Evolutionary conservation across 805 yeast genomes (phyloP).

Genomic region (Teunomyces lycoperdinae): DNA sequence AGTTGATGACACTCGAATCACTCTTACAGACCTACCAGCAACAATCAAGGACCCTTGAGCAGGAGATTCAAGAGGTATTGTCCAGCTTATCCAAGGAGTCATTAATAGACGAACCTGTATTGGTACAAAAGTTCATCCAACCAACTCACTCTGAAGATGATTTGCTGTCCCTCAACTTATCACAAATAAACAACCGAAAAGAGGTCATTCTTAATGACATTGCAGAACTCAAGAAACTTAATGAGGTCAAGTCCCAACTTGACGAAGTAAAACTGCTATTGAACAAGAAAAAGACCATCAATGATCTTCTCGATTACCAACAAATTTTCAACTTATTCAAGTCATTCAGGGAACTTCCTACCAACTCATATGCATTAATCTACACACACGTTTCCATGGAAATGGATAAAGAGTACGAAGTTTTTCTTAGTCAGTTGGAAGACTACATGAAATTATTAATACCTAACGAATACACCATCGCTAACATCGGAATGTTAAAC

Average conservation of each 20-base stretch:
- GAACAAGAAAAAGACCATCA: slow-evolving; percentile 6
- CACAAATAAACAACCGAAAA: slow-evolving; percentile 8
- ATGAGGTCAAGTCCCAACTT: not conserved
- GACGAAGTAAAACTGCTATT: slow-evolving; percentile 6
- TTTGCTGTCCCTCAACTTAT: slow-evolving; percentile 6
- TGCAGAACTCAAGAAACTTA: slow-evolving; percentile 1
- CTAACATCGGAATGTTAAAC: slow-evolving; percentile 7
- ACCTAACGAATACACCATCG: slow-evolving; percentile 16
- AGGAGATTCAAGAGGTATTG: not conserved
- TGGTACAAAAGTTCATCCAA: not conserved
- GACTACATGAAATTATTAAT: slow-evolving; percentile 15
- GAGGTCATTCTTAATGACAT: slow-evolving; percentile 5
- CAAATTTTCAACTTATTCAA: slow-evolving; percentile 9
- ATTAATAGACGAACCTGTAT: not conserved
- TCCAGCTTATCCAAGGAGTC: not conserved
- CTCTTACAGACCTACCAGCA: slow-evolving; percentile 1
- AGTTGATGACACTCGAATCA: slow-evolving; percentile 3
- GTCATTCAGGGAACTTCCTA: not conserved
- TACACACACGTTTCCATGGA: slow-evolving; percentile 5
- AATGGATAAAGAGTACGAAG: slow-evolving; percentile 2
- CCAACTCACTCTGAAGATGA: not conserved
- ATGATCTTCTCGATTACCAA: slow-evolving; percentile 14
- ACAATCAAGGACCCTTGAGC: not conserved
- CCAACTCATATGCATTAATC: slow-evolving; percentile 1
- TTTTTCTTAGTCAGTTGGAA: slow-evolving; percentile 13